Conservation (phyloP, 305 asterid genomes). For the Solanum hybrid region DNA sequence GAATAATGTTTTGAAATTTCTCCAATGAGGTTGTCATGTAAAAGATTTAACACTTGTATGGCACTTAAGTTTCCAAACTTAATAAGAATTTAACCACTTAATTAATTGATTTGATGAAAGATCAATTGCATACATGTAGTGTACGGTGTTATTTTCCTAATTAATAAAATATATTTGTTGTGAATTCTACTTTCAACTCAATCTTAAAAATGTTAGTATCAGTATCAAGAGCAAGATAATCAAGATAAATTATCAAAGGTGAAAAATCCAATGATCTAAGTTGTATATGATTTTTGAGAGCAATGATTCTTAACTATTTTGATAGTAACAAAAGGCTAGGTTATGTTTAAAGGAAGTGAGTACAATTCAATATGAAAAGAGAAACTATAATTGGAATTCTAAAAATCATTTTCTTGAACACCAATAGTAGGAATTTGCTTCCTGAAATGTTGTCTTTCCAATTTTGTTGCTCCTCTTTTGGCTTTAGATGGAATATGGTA, state of each 20-base stretch:
- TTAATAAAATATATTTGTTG: too few species aligned
- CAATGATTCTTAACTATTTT: neutral
- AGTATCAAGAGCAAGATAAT: neutral
- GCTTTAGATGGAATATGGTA: neutral
- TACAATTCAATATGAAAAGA: neutral
- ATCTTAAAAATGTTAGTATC: neutral
- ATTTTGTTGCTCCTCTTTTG: neutral
- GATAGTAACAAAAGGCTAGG: neutral
- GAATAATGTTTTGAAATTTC: neutral
- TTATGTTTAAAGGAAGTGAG: neutral
- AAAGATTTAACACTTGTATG: neutral
- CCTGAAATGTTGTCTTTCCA: neutral
- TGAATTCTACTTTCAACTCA: neutral
- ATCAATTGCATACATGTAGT: neutral
- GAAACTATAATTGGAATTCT: too few species aligned
- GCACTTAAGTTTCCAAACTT: neutral
- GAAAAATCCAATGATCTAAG: neutral
- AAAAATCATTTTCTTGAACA: neutral
- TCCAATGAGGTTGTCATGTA: neutral
- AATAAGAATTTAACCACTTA: neutral
- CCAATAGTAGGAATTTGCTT: neutral
- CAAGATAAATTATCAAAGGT: neutral
- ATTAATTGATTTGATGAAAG: neutral
- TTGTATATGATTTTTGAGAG: too few species aligned
- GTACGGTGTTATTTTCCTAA: neutral